Conservation (phyloP, 768 basidiomycete genomes). For the Phylloporus arenicola region DNA sequence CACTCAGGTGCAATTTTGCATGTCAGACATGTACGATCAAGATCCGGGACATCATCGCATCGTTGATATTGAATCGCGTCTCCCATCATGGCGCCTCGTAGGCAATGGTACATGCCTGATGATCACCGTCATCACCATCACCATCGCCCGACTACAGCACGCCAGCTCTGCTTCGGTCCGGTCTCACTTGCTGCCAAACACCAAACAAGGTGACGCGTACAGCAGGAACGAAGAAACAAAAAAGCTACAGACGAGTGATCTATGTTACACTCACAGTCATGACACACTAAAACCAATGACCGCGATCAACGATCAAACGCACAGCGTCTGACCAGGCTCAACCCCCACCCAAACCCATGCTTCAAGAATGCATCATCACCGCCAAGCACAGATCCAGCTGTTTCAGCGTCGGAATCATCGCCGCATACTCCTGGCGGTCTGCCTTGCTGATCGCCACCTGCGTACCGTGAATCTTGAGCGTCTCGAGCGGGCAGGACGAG, state of each 20-base stretch:
- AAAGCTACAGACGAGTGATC: background rate
- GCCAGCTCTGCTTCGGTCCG: background rate
- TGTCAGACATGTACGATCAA: no score
- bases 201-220: no score
- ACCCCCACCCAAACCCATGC: background rate
- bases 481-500: conserved; percentile 19
- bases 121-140: background rate
- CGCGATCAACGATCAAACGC: background rate
- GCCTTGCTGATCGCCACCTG: conserved; percentile 12
- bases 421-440: conserved; percentile 8
- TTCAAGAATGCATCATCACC: conserved; percentile 3
- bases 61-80: no score
- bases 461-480: conserved; percentile 9
- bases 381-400: conserved; percentile 11
- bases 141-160: background rate
- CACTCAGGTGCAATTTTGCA: no score
- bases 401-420: conserved; percentile 17
- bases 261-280: background rate
- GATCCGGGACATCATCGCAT: no score
- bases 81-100: no score
- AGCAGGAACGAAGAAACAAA: background rate
- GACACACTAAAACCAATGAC: background rate
- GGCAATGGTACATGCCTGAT: background rate
- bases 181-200: background rate
- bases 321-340: background rate